These are phyloP conservation scores for Saturnispora zaruensis DNA, from an alignment of 805 yeast species.

Conservation along the genomic window DNA sequence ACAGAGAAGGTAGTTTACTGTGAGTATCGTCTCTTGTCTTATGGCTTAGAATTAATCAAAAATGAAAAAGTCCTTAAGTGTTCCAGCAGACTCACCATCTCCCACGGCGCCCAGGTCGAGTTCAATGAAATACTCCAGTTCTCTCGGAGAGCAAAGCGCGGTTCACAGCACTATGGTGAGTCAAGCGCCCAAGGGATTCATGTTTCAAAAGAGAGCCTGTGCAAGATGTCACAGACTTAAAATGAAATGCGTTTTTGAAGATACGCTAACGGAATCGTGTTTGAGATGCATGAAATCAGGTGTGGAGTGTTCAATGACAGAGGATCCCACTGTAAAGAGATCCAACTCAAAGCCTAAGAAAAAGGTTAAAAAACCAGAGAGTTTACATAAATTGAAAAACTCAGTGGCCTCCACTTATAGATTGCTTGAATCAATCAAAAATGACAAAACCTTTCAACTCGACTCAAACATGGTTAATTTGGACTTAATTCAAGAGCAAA, in stretches of 20 bases:
- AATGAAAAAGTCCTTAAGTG: background rate
- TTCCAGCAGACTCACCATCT: background rate
- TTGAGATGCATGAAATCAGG: slow-evolving; percentile 37
- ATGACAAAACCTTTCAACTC: slow-evolving; percentile 9
- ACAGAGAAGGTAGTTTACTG: background rate
- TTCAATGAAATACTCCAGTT: background rate
- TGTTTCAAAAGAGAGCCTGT: slow-evolving; percentile 34
- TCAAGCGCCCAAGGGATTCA: background rate
- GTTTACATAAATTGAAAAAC: slow-evolving; percentile 22
- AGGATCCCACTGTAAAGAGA: slow-evolving; percentile 34
- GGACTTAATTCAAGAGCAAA: slow-evolving; percentile 22
- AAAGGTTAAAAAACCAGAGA: slow-evolving; percentile 22
- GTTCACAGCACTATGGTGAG: background rate
- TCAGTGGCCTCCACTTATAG: slow-evolving; percentile 22
- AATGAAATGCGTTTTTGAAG: slow-evolving; percentile 44
- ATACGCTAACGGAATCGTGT: slow-evolving; percentile 37
- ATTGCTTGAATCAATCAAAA: slow-evolving; percentile 20
- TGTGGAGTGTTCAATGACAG: slow-evolving; percentile 40
- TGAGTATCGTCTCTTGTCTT: background rate
- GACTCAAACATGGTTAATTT: slow-evolving; percentile 19
- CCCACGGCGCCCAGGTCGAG: background rate
- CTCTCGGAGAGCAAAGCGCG: background rate
- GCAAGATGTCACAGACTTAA: slow-evolving; percentile 48
- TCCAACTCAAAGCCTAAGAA: slow-evolving; percentile 24
- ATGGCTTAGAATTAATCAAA: background rate